Evolutionary conservation across 352 stramenopile genomes (phyloP).

Genomic region (Globisporangium viniferum): DNA sequence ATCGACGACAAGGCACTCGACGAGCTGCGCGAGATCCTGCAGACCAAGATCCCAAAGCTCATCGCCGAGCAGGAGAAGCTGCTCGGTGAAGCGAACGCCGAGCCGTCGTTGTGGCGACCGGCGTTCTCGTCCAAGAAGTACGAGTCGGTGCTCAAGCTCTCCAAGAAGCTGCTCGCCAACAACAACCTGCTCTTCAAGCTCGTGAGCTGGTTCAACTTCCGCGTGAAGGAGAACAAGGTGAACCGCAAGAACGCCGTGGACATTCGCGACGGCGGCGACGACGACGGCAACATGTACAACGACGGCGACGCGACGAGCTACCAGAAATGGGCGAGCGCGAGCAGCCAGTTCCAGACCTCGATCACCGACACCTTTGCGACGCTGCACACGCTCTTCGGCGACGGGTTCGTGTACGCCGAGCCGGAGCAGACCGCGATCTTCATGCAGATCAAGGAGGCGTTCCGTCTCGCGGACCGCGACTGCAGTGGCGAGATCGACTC

Average conservation of each 20-base stretch:
- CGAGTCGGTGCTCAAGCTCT: conserved; percentile 53
- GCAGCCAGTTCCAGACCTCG: conserved; percentile 41
- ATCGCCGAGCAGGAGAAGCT: conserved; percentile 61
- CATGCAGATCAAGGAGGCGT: conserved; percentile 88
- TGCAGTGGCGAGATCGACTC: conserved; percentile 80
- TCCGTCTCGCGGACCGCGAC: conserved; percentile 72
- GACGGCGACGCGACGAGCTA: conserved; percentile 26
- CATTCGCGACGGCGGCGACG: conserved; percentile 37
- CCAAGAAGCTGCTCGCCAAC: conserved; percentile 69
- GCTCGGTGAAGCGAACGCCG: conserved; percentile 51
- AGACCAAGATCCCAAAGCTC: conserved; percentile 49
- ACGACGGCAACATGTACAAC: conserved; percentile 20
- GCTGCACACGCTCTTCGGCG: conserved; percentile 67
- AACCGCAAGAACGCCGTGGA: conserved; percentile 36
- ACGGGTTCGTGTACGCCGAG: conserved; percentile 72
- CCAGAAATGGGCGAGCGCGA: conserved; percentile 50
- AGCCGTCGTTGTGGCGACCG: conserved; percentile 67
- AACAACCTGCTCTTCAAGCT: conserved; percentile 82
- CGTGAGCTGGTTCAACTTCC: conserved; percentile 69
- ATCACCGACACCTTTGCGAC: conserved; percentile 70
- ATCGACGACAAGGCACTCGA: conserved; percentile 49
- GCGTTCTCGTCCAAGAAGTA: conserved; percentile 78
- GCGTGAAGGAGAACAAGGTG: conserved; percentile 45
- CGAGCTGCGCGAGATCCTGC: conserved; percentile 47
- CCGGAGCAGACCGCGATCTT: conserved; percentile 79